phyloP scores from a whole-genome alignment of 164 flowering plant species.

The Magnolia kwangsiensis region DNA sequence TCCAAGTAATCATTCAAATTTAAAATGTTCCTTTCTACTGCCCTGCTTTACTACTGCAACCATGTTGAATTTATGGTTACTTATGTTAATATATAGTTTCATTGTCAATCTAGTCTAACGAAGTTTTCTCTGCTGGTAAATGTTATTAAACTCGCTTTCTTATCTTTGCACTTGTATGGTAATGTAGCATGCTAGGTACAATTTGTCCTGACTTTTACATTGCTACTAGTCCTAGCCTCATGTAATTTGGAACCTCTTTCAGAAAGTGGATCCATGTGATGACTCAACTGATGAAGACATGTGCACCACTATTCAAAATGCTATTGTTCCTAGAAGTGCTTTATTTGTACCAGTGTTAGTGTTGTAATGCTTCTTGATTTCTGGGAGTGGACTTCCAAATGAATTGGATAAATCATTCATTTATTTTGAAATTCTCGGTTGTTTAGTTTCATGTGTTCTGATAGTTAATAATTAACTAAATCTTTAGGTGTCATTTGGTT shows the following conservation, averaged over 20 bases:
- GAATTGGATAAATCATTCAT: not conserved
- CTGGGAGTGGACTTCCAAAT: not conserved
- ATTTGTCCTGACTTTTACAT: not conserved
- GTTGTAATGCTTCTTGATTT: conserved; percentile 3
- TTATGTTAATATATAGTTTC: not conserved
- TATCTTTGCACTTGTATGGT: not conserved
- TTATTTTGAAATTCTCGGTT: not conserved
- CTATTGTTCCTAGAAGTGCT: conserved; percentile 86
- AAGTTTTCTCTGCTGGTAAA: not conserved
- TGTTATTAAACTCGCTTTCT: not conserved
- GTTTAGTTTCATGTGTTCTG: not conserved
- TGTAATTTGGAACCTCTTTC: conserved; percentile 10
- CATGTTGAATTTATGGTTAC: not conserved
- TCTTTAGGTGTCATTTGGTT: too few relatives aligned
- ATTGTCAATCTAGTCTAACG: not conserved
- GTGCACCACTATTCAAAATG: conserved; percentile 92
- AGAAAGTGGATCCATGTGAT: conserved; percentile 98
- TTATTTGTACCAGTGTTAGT: conserved; percentile 89
- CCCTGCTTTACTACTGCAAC: not conserved
- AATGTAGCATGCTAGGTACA: not conserved
- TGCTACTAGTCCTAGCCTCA: not conserved
- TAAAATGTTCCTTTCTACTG: not conserved
- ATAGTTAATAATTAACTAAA: too few relatives aligned
- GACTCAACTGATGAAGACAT: conserved; percentile 88
- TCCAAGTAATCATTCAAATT: not conserved